Conservation (phyloP, 176 grass and related monocot genomes). For the Musa schizocarpa region DNA sequence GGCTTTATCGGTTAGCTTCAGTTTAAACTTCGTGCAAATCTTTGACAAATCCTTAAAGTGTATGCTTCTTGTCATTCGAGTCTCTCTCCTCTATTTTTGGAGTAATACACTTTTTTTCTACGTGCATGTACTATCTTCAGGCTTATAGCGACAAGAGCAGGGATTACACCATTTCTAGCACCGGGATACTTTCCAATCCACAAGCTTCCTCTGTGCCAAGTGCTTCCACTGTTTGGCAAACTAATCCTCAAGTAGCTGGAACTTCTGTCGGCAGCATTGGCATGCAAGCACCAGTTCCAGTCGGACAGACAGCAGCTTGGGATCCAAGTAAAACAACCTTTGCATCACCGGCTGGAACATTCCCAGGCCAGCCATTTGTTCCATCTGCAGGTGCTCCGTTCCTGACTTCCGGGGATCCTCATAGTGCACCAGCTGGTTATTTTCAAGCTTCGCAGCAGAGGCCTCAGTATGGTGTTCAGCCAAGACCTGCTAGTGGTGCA, state of each 20-base stretch:
- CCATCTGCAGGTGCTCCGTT: not conserved
- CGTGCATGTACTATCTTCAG: slow-evolving; percentile 27
- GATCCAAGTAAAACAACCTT: slow-evolving; percentile 29
- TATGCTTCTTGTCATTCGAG: not conserved
- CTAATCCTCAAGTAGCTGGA: slow-evolving; percentile 32
- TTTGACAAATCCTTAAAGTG: no score
- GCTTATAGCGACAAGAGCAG: slow-evolving; percentile 89
- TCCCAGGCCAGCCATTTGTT: slow-evolving; percentile 46
- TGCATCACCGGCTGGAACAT: slow-evolving; percentile 38
- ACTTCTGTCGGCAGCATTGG: slow-evolving; percentile 25
- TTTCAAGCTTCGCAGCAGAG: slow-evolving; percentile 39
- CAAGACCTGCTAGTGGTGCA: slow-evolving; percentile 29
- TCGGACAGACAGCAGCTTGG: slow-evolving; percentile 33
- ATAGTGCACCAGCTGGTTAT: slow-evolving; percentile 18
- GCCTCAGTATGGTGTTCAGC: slow-evolving; percentile 30
- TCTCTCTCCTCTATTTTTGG: not conserved
- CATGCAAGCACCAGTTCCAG: no score
- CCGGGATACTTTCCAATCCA: slow-evolving; percentile 24
- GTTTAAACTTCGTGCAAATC: no score
- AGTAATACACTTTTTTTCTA: not conserved
- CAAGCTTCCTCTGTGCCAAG: slow-evolving; percentile 35
- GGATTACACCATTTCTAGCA: slow-evolving; percentile 72
- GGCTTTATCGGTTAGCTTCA: no score
- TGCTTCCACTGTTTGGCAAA: slow-evolving; percentile 46
- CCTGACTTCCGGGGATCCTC: slow-evolving; percentile 2